Evolutionary conservation across 345 rosid genomes (phyloP), one percentile per base, ranked within the genome.

Genomic region (Eucalyptus regnans): DNA sequence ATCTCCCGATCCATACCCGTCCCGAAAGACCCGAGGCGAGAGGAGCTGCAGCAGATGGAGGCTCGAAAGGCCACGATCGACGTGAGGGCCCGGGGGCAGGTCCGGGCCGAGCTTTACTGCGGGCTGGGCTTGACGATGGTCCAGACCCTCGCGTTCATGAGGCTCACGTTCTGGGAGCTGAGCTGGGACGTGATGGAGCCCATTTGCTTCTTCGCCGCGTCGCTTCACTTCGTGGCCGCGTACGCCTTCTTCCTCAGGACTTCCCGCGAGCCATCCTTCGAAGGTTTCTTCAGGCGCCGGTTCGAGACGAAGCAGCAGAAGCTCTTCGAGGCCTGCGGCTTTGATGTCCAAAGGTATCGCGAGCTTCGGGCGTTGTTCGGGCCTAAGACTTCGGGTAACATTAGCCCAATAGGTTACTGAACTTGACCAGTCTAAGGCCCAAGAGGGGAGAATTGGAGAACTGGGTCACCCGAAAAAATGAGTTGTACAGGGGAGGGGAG

Each of bases 171-270:
- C 80, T 96, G 99, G 99, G 99, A 97, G 89, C 95, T 96, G 12
- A 94, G 95, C 25, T 97, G 98, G 99, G 99, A 97, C 90, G 96
- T 97, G 2, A 97, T 97, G 98, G 99, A 97, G 89, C 99, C 99
- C n/a, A 95, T 97, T 9, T 97, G 98, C 91, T 96, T 96, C 95
- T 96, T 95, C 48, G 92, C 91, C 76, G 93, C 97, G 4, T 95
- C 98, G 5, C 81, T 95, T 29, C 94, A 96, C 90, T 96, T 92
- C 54, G 91, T 93, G 87, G 76, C 91, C 1, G 97, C 93, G 33
- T 97, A 96, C 80, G 91, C 89, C 17, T 97, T 96, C 93, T 96
- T 96, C 88, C 94, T 96, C 86, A 80, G 92, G 81, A 97, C 99
- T 9, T 94, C 99, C 8, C 93, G 90, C 2, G 98, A 97, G 90